A percentile compares a stretch with the other conserved stretches of the same genome.
phyloP scores from a whole-genome alignment of 2,329 filamentous ascomycete genomes.

The Blastomyces gilchristii region DNA sequence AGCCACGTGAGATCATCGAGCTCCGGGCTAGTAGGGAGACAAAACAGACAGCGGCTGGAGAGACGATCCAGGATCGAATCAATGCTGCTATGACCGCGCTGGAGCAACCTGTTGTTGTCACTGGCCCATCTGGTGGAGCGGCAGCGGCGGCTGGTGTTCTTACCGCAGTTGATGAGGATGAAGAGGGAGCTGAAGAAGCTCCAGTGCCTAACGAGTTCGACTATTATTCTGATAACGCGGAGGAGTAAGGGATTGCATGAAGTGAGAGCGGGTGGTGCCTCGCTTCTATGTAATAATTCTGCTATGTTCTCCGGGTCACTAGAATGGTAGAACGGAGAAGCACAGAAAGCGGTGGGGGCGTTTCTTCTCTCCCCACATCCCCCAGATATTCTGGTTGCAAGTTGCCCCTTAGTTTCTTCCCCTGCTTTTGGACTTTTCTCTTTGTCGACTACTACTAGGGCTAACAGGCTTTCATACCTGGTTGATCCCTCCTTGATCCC shows the following conservation, averaged over 20 bases:
- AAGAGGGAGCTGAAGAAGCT: constrained; percentile 40
- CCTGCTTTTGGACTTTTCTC: not conserved
- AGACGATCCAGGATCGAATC: constrained; percentile 37
- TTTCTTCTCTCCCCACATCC: not conserved
- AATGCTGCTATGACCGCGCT: constrained; percentile 30
- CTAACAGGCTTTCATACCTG: not conserved
- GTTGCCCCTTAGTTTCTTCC: not conserved
- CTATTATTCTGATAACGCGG: constrained; percentile 36
- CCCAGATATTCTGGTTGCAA: not conserved
- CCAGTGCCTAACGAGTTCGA: constrained; percentile 39
- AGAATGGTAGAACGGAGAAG: not conserved
- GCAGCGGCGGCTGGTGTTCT: constrained; percentile 68
- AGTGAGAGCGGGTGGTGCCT: not conserved
- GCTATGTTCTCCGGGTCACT: not conserved
- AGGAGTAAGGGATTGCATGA: constrained; percentile 13
- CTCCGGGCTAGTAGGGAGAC: constrained; percentile 74
- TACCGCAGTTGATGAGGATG: constrained; percentile 71
- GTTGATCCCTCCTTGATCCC: too few species aligned
- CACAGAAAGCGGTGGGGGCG: not conserved
- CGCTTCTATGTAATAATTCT: not conserved
- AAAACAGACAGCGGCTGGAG: constrained; percentile 30
- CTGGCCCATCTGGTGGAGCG: constrained; percentile 41
- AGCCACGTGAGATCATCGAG: constrained; percentile 72
- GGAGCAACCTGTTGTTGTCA: constrained; percentile 14
- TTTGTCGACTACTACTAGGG: not conserved